A percentile compares a stretch with the other conserved stretches of the same genome.
Evolutionary conservation across 2,329 filamentous ascomycete species (phyloP).

Genomic region (Pleomassaria siparia): DNA sequence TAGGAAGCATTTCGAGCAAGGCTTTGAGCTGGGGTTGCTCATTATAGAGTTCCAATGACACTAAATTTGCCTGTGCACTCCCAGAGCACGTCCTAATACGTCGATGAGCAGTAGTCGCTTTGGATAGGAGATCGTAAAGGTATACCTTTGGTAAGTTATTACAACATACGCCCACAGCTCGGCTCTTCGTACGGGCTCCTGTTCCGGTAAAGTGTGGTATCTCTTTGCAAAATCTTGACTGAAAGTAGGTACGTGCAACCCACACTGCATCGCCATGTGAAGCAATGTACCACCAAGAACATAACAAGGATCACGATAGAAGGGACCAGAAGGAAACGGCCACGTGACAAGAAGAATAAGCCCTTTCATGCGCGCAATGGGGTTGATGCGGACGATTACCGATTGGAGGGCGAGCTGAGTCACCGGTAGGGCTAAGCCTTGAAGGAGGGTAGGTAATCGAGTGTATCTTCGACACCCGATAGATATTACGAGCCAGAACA

Average conservation of each 20-base stretch:
- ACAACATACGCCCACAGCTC: slow-evolving; percentile 2
- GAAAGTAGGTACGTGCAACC: background rate
- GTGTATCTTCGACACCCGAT: slow-evolving; percentile 2
- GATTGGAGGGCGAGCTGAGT: background rate
- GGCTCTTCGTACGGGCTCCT: background rate
- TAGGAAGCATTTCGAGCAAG: background rate
- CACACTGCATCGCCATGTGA: slow-evolving; percentile 1
- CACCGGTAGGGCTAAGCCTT: background rate
- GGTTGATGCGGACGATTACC: background rate
- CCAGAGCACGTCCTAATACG: background rate
- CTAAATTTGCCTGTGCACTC: slow-evolving; percentile 1
- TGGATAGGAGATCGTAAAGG: background rate
- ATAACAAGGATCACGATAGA: background rate
- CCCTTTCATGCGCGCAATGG: background rate
- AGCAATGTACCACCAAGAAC: background rate
- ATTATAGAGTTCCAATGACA: background rate
- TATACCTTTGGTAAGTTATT: background rate
- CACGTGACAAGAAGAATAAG: background rate
- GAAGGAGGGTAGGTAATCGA: background rate
- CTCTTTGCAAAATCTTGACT: background rate
- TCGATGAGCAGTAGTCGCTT: background rate
- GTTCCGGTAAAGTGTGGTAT: background rate
- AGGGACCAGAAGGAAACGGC: background rate
- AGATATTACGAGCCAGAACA: slow-evolving; percentile 1
- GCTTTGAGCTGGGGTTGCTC: background rate